Evolutionary conservation across 2,329 filamentous ascomycete species (phyloP).

Genomic region (Verticillium isaacii): DNA sequence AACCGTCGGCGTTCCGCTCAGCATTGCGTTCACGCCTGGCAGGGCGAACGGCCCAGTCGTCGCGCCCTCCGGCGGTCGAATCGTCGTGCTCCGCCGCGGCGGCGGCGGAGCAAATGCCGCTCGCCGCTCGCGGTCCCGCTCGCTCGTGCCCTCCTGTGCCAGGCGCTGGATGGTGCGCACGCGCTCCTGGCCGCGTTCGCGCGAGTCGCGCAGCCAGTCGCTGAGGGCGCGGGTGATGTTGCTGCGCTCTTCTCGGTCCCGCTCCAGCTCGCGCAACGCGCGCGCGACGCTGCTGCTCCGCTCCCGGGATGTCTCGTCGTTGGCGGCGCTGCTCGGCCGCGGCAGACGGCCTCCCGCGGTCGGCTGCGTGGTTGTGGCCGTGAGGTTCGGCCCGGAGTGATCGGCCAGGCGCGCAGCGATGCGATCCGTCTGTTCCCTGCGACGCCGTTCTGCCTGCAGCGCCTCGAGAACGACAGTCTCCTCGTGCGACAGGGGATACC

Average conservation of each 20-base stretch:
- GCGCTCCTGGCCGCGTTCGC: slow-evolving; percentile 27
- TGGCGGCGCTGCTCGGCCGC: slow-evolving; percentile 8
- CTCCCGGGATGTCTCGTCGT: slow-evolving; percentile 22
- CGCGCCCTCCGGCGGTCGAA: slow-evolving; percentile 4
- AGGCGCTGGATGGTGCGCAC: slow-evolving; percentile 22
- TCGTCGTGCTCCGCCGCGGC: slow-evolving; percentile 5
- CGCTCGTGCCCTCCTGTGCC: slow-evolving; percentile 11
- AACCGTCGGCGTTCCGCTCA: not conserved
- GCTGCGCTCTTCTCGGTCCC: not conserved
- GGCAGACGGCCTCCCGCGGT: not conserved
- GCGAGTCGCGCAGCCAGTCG: slow-evolving; percentile 32
- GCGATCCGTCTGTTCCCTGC: slow-evolving; percentile 32
- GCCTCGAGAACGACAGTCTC: slow-evolving; percentile 55
- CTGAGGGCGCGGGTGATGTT: slow-evolving; percentile 1
- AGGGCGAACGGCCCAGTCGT: not conserved
- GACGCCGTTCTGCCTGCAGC: slow-evolving; percentile 47
- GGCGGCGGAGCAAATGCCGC: slow-evolving; percentile 5
- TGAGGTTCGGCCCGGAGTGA: not conserved
- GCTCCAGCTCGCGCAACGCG: slow-evolving; percentile 11
- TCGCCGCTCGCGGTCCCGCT: slow-evolving; percentile 5
- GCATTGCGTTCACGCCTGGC: not conserved
- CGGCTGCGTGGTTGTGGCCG: not conserved
- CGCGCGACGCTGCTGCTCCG: slow-evolving; percentile 24
- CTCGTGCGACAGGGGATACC: slow-evolving; percentile 38
- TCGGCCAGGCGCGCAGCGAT: slow-evolving; percentile 11